Evolutionary conservation across 2,329 filamentous ascomycete species (phyloP), one percentile per base, ranked within the genome.

Genomic region (Stagonosporopsis rhizophila): DNA sequence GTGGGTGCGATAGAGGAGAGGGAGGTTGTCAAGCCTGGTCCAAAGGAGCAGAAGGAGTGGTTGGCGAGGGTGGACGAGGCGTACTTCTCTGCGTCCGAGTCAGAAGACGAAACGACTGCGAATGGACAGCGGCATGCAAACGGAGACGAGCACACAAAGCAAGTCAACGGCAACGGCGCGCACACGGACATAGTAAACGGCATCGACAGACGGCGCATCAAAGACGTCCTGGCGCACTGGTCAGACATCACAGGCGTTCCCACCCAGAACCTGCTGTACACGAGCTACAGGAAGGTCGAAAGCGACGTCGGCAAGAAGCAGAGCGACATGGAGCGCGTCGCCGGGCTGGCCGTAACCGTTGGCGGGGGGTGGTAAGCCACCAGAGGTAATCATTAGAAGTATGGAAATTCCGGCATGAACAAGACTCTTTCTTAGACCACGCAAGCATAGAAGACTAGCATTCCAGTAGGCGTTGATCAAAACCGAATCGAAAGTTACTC

Each of bases 271-370:
- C 80, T 99, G 70, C 86, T 87, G 54, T 91, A 89, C 75, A 99
- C 95, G 54, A 96, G 87, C 47, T 99, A 91, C 79, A 87, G 95
- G 60, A 89, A 93, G 77, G 94, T 99, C 20, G 88, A 97, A 68
- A 97, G 94, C 78, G 92, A 98, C 74, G 92, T 99, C 39, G 95
- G 95, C 46, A 83, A 85, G 61, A 81, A 74, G 70, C 81, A 75
- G 81, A 82, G 82, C 57, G 89, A 92, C 72, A 89, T 90, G 39
- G 90, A 96, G 71, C 86, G 88, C 57, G 93, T 96, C 37, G 89
- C 92, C 56, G 92, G 95, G 71, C 82, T 99, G 70, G 94, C 94
- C 42, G 89, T 92, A 52, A 95, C 92, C 77, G 90, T 93, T 67
- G 95, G 93, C 49, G 95, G 95, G 49, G 95, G 95, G 22, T 99